A percentile compares a stretch with the other conserved stretches of the same genome.
Conservation (phyloP, 2,329 filamentous ascomycete species). For the Neophaeococcomyces mojaviensis region DNA sequence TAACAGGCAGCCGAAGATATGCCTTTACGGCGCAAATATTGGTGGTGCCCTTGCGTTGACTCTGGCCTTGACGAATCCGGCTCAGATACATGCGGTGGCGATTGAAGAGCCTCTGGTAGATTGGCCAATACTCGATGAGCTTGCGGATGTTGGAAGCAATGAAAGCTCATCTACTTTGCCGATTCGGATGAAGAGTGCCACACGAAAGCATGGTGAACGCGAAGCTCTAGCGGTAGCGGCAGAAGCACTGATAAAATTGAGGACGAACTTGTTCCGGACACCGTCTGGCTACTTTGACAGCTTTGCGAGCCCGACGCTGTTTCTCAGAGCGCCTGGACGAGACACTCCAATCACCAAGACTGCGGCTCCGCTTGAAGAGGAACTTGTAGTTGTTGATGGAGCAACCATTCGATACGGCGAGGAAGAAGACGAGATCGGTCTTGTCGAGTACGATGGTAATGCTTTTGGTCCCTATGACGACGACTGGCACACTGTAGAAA, state of each 20-base stretch:
- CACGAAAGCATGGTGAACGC: not conserved
- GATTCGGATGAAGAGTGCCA: not conserved
- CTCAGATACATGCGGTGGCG: slow-evolving; percentile 29
- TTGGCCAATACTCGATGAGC: slow-evolving; percentile 31
- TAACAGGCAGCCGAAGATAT: slow-evolving; percentile 14
- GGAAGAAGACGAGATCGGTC: not conserved
- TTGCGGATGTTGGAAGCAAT: slow-evolving; percentile 8
- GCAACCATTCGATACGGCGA: not conserved
- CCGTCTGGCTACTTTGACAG: slow-evolving; percentile 36
- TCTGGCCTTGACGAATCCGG: slow-evolving; percentile 35
- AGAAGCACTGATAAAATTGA: slow-evolving; percentile 26
- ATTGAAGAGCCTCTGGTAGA: slow-evolving; percentile 27
- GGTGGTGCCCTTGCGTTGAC: slow-evolving; percentile 37
- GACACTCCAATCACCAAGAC: slow-evolving; percentile 26
- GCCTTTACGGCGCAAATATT: slow-evolving; percentile 30
- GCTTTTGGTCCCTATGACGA: slow-evolving; percentile 9
- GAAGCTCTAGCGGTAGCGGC: slow-evolving; percentile 15
- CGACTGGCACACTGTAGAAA: slow-evolving; percentile 6
- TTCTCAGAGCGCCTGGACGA: slow-evolving; percentile 35
- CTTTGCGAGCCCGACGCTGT: slow-evolving; percentile 37
- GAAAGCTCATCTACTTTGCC: not conserved
- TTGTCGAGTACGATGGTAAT: slow-evolving; percentile 5
- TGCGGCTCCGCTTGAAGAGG: slow-evolving; percentile 7
- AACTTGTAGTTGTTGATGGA: slow-evolving; percentile 11
- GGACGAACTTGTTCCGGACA: slow-evolving; percentile 30